Evolutionary conservation across 2,329 filamentous ascomycete genomes (phyloP), one percentile per base, ranked within the genome.

Genomic region (Aquanectria penicillioides): DNA sequence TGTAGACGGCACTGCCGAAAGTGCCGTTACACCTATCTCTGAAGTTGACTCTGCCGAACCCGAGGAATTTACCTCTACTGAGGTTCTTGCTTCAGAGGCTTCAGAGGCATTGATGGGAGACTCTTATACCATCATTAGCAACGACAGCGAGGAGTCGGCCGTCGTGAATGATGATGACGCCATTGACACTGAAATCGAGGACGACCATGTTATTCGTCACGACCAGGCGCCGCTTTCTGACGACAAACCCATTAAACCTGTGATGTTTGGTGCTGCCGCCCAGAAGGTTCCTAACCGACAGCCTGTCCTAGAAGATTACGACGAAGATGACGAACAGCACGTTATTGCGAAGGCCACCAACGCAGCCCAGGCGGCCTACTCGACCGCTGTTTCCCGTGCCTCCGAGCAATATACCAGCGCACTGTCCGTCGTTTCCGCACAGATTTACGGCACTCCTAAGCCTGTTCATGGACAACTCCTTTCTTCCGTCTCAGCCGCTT

Each of bases 401-500:
- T 86, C 86, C n/a, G 81, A 86, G 34, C 87, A 89, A 51, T 92
- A 91, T 66, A 83, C 83, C 0, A 86, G 86, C 18, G 91, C 90
- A 9, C 86, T 88, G 67, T 89, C 89, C 1, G 81, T 86, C 22
- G 80, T 91, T 2, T 92, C 89, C 2, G 84, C 81, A 4, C 85
- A 91, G 67, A 83, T 92, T 33, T 87, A 85, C 23, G 90, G 89
- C 26, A 87, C 87, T 1, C 86, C 89, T 1, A 85, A 90, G 69
- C 90, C 91, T 7, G 82, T 86, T 4, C 88, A 93, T 61, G 81
- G 91, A 65, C 81, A 91, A 61, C 84, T 93, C 72, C 78, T 91
- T 11, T 84, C 88, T 8, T 91, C 89, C 0, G 85, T 91, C 9
- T 88, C 89, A 8, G 83, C 81, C 6, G 89, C 85, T 2, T 93